Percentiles rank a stretch among this genome's conserved stretches.
phyloP scores from a whole-genome alignment of 805 yeast genomes.

The Candida ovalis region DNA sequence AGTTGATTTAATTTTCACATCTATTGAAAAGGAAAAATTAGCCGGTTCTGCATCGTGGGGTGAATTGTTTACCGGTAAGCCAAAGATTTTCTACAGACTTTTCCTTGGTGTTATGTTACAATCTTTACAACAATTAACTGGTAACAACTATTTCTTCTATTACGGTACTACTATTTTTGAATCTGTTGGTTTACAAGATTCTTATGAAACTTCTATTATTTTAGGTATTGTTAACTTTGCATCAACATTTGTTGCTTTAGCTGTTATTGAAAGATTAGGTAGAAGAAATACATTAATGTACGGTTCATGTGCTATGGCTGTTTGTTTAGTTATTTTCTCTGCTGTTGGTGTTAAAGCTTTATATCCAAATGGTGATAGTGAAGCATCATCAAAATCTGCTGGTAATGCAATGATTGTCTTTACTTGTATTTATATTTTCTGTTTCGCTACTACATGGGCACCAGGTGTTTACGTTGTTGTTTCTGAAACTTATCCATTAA shows the following conservation, averaged over 20 bases:
- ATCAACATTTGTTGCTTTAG: conserved; percentile 51
- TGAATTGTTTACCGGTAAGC: conserved; percentile 60
- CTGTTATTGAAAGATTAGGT: conserved; percentile 51
- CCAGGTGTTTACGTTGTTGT: conserved; percentile 65
- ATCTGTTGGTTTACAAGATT: conserved; percentile 53
- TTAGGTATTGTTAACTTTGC: conserved; percentile 54
- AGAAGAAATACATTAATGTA: conserved; percentile 46
- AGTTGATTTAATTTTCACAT: conserved; percentile 51
- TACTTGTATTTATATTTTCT: conserved; percentile 60
- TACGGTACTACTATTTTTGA: conserved; percentile 61
- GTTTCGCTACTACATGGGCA: conserved; percentile 75
- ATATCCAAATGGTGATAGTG: conserved; percentile 37
- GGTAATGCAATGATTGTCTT: conserved; percentile 63
- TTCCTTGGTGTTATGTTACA: conserved; percentile 56
- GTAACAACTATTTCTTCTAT: conserved; percentile 64
- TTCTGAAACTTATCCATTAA: conserved; percentile 65
- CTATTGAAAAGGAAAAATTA: conserved; percentile 54
- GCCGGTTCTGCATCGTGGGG: conserved; percentile 67
- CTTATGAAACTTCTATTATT: conserved; percentile 57
- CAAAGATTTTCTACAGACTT: conserved; percentile 55
- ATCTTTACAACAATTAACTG: conserved; percentile 59
- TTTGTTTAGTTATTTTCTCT: conserved; percentile 57
- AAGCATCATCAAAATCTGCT: conserved; percentile 43
- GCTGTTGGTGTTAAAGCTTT: conserved; percentile 53
- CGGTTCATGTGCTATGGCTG: conserved; percentile 52